These are phyloP conservation scores for Pelargonium exstipulatum DNA, from an alignment of 441 rosid species.

Conservation along the genomic window DNA sequence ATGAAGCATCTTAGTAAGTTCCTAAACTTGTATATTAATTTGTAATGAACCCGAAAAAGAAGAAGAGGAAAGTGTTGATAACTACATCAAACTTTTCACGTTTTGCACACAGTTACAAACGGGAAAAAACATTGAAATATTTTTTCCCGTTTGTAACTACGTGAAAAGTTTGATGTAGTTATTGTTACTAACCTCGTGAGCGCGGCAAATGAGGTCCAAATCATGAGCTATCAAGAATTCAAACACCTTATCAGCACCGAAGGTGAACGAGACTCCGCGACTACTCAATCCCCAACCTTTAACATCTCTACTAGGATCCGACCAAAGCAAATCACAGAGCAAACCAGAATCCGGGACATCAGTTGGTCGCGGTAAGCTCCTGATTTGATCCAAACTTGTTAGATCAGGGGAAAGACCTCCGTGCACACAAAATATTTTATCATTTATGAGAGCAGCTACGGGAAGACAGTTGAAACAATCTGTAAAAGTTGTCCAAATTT, in stretches of 20 bases:
- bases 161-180: too few species aligned
- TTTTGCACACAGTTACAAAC: too few species aligned
- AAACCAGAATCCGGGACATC: conserved; percentile 67
- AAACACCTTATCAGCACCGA: conserved; percentile 54
- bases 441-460: conserved; percentile 61
- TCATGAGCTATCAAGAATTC: conserved; percentile 50
- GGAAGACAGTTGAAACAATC: conserved; percentile 75
- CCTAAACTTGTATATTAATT: too few species aligned
- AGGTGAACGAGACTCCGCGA: conserved; percentile 66
- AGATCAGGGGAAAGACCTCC: conserved; percentile 72
- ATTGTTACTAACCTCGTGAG: conserved; percentile 48
- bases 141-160: too few species aligned
- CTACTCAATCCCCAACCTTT: conserved; percentile 66
- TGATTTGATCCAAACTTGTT: conserved; percentile 50
- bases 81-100: too few species aligned
- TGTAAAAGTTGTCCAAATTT: conserved; percentile 56
- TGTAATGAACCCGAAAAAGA: too few species aligned
- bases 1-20: too few species aligned
- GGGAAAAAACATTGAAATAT: too few species aligned
- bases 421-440: conserved; percentile 71
- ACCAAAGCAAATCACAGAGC: conserved; percentile 67
- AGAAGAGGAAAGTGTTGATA: too few species aligned
- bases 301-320: conserved; percentile 55
- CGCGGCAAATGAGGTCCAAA: conserved; percentile 67
- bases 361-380: conserved; percentile 47